Evolutionary conservation across 164 flowering plant species (phyloP).

Genomic region (Platanus orientalis): DNA sequence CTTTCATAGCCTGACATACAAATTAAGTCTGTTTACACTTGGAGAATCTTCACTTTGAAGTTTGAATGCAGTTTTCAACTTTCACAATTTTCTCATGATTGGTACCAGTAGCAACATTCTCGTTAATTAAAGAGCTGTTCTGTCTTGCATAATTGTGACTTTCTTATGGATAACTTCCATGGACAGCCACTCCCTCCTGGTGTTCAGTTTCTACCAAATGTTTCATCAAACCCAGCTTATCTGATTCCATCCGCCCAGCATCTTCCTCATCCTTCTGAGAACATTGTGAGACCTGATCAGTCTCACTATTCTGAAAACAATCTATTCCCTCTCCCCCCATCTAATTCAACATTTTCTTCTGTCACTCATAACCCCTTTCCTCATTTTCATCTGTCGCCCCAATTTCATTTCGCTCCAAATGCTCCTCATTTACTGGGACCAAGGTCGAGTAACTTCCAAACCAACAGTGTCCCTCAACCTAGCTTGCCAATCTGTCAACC

Average conservation of each 20-base stretch:
- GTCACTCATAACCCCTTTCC: slow-evolving; percentile 7
- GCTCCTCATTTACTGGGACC: slow-evolving; percentile 6
- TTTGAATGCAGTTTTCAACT: not conserved
- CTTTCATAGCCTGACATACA: too few relatives aligned
- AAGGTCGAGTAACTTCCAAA: not conserved
- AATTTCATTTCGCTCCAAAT: slow-evolving; percentile 5
- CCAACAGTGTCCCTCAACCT: slow-evolving; percentile 4
- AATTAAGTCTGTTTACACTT: too few relatives aligned
- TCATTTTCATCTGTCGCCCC: slow-evolving; percentile 2
- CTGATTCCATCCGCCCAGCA: not conserved
- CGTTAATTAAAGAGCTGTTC: too few relatives aligned
- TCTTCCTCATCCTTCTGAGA: slow-evolving; percentile 1
- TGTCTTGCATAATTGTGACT: too few relatives aligned
- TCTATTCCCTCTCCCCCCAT: slow-evolving; percentile 11
- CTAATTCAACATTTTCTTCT: slow-evolving; percentile 11
- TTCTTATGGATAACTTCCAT: slow-evolving; percentile 13
- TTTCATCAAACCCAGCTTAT: slow-evolving; percentile 6
- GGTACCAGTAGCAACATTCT: too few relatives aligned
- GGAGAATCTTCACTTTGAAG: too few relatives aligned
- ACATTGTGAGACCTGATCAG: slow-evolving; percentile 7
- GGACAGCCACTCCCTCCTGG: slow-evolving; percentile 26
- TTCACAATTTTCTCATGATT: not conserved
- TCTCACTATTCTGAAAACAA: slow-evolving; percentile 8
- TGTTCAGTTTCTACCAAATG: slow-evolving; percentile 13
- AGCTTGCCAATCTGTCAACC: slow-evolving; percentile 9